phyloP scores from a whole-genome alignment of 306 rosid species.

The Gastrolobium bilobum region DNA sequence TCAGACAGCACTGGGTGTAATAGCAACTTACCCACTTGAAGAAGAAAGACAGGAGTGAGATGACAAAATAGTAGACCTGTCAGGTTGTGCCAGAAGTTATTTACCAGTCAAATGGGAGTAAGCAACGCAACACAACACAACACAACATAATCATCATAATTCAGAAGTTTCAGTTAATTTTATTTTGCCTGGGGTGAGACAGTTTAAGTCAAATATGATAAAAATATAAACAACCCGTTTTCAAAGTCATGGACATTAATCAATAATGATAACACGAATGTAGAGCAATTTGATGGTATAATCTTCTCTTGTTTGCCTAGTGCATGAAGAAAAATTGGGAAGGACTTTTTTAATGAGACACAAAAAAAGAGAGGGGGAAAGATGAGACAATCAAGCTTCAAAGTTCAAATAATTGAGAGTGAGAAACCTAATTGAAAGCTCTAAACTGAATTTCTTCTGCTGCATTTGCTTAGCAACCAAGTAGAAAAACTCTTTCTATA shows the following conservation, averaged over 20 bases:
- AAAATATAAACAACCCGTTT: background rate
- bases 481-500: slow-evolving; percentile 17
- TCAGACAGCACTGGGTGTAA: background rate
- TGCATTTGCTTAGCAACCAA: slow-evolving; percentile 44
- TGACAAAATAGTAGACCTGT: slow-evolving; percentile 47
- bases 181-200: background rate
- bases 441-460: slow-evolving; percentile 15
- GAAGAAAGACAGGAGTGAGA: slow-evolving; percentile 37
- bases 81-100: slow-evolving; percentile 37
- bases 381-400: background rate
- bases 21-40: slow-evolving; percentile 49
- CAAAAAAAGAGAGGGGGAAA: background rate
- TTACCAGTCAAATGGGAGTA: slow-evolving; percentile 30
- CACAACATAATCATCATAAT: slow-evolving; percentile 5
- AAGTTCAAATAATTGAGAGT: slow-evolving; percentile 8
- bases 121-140: background rate
- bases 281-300: slow-evolving; percentile 13
- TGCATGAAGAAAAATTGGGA: slow-evolving; percentile 15
- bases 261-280: slow-evolving; percentile 19
- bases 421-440: slow-evolving; percentile 29
- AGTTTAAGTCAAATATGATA: background rate
- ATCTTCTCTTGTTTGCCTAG: slow-evolving; percentile 26
- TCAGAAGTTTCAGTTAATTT: slow-evolving; percentile 20
- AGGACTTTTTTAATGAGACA: background rate
- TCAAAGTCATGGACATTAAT: slow-evolving; percentile 28